These are phyloP conservation scores for Leishmania lainsoni DNA, from an alignment of 208 protist species.

Conservation along the genomic window DNA sequence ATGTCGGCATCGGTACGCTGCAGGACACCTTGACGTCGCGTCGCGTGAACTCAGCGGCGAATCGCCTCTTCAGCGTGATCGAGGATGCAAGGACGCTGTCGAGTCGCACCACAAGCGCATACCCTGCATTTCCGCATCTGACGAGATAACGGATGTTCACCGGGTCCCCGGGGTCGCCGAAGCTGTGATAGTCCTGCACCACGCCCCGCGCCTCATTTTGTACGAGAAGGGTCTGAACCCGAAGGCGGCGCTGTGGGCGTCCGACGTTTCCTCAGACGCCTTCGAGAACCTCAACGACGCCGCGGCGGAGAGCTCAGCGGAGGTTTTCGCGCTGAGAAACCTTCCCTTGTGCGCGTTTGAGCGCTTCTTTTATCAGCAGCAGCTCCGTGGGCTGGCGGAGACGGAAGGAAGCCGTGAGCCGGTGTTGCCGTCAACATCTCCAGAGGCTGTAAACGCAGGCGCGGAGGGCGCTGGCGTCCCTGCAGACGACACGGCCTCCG, in stretches of 20 bases:
- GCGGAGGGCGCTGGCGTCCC: not conserved
- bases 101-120: conserved; percentile 2
- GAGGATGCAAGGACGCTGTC: not conserved
- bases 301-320: conserved; percentile 42
- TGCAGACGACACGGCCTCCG: not conserved
- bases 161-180: conserved; percentile 11
- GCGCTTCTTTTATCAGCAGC: conserved; percentile 57
- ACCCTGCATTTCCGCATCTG: conserved; percentile 10
- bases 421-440: not conserved
- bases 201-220: conserved; percentile 60
- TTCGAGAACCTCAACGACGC: conserved; percentile 27
- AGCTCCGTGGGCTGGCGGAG: conserved; percentile 28
- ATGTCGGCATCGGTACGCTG: conserved; percentile 10
- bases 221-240: conserved; percentile 33
- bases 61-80: not conserved
- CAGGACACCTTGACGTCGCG: not conserved
- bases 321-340: conserved; percentile 36
- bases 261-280: conserved; percentile 30
- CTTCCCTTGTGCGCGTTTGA: conserved; percentile 51
- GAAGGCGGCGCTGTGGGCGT: conserved; percentile 16
- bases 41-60: not conserved
- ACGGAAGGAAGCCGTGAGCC: not conserved
- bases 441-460: not conserved
- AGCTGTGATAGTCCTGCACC: conserved; percentile 51
- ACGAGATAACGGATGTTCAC: conserved; percentile 29